A percentile compares a stretch with the other conserved stretches of the same genome.
These are phyloP conservation scores for Schwanniomyces occidentalis DNA, from an alignment of 805 yeast genomes.

Conservation along the genomic window DNA sequence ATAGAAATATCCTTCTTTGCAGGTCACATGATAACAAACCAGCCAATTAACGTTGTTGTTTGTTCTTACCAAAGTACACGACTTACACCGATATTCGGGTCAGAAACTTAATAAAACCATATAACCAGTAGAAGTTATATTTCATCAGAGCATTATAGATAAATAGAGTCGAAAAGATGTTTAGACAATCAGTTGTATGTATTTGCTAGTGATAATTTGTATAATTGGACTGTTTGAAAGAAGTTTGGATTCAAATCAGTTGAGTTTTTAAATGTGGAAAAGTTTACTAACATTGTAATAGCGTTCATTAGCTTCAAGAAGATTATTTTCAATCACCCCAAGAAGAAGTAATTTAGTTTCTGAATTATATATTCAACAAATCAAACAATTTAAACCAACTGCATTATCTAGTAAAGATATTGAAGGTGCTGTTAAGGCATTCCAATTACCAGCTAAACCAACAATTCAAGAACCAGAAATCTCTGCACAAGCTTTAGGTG, in stretches of 20 bases:
- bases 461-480: constrained; percentile 69
- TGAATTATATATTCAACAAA: constrained; percentile 83
- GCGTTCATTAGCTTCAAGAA: constrained; percentile 38
- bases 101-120: constrained; percentile 4
- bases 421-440: constrained; percentile 75
- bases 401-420: constrained; percentile 72
- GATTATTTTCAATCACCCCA: constrained; percentile 44
- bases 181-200: constrained; percentile 46
- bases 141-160: neutral
- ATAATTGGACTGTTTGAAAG: too few species aligned
- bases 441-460: constrained; percentile 82
- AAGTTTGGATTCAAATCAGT: too few species aligned
- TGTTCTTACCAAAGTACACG: constrained; percentile 6
- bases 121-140: neutral
- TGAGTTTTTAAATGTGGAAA: too few species aligned
- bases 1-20: neutral
- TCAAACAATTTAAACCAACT: constrained; percentile 86
- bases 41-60: constrained; percentile 10
- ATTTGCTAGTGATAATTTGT: too few species aligned
- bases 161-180: constrained; percentile 21
- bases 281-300: constrained; percentile 12
- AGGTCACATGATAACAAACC: constrained; percentile 6
- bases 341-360: constrained; percentile 62
- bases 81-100: constrained; percentile 11
- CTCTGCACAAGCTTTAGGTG: constrained; percentile 64